A percentile compares a stretch with the other conserved stretches of the same genome.
Evolutionary conservation across 805 yeast species (phyloP).

Genomic region (Saccharomyces kudriavzevii): DNA sequence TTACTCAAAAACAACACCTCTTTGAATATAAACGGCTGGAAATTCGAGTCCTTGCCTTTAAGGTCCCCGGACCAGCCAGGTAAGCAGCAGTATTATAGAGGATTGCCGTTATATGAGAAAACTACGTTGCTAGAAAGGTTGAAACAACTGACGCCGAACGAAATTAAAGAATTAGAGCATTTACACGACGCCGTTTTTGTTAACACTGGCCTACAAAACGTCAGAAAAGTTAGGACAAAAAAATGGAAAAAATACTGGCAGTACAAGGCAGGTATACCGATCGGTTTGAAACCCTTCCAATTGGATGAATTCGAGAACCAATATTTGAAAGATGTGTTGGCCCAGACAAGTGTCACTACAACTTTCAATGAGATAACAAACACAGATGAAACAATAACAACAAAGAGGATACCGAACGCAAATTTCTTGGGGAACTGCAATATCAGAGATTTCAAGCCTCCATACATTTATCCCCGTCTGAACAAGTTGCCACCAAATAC

Average conservation of each 20-base stretch:
- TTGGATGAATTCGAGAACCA: constrained; percentile 18
- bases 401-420: constrained; percentile 41
- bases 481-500: neutral
- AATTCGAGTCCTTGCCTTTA: constrained; percentile 27
- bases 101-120: constrained; percentile 38
- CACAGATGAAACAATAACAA: constrained; percentile 37
- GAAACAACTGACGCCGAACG: constrained; percentile 28
- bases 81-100: constrained; percentile 26
- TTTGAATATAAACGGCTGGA: constrained; percentile 28
- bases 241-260: constrained; percentile 46
- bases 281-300: constrained; percentile 26
- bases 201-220: constrained; percentile 37
- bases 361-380: constrained; percentile 34
- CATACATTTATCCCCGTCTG: constrained; percentile 23
- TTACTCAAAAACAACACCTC: constrained; percentile 3
- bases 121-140: constrained; percentile 23
- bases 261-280: constrained; percentile 35
- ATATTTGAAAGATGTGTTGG: constrained; percentile 28
- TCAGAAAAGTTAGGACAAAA: constrained; percentile 34
- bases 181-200: constrained; percentile 41
- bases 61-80: constrained; percentile 11
- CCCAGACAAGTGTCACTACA: constrained; percentile 24
- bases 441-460: constrained; percentile 38
- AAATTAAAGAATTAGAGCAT: constrained; percentile 41
- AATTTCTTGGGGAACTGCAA: constrained; percentile 40